Evolutionary conservation across 2,329 filamentous ascomycete genomes (phyloP), one percentile per base, ranked within the genome.

Genomic region (Fusarium oligoseptatum): DNA sequence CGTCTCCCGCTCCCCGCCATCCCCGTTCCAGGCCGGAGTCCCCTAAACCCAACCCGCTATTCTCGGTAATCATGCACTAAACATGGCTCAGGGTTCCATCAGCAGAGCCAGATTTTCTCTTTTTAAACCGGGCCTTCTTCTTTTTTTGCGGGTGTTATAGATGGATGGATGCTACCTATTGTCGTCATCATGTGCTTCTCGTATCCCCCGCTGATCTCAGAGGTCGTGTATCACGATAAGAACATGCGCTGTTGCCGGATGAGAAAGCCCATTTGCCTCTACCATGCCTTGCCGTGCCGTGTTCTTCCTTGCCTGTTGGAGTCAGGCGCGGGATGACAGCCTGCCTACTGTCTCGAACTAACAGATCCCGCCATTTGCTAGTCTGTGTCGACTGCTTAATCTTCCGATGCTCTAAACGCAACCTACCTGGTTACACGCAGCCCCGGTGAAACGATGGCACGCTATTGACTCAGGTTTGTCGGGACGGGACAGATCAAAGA

Each of bases 21-120:
- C 34, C 66, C 61, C 60, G 41, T 60, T 62, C 41, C 27, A 66
- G 71, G 37, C 50, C 72, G 68, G 68, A 64, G 62, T 41, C 69
- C 50, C 69, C 72, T 74, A 50, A 62, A 45, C 60, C 48, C 43
- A 55, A 14, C 43, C 72, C 72, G 63, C 66, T 75, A 67, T 74
- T 73, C 69, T 74, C 72, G 72, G 72, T 70, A 74, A 75, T 74
- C 72, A 74, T 74, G 69, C 66, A 73, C 69, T 66, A 75, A 64
- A 72, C 41, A 65, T 73, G 66, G 68, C 37, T 39, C 58, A 69
- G 56, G 68, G 67, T 43, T 64, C 62, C 62, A 71, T 73, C 45
- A 64, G 27, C 58, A 62, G 66, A 71, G 41, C 60, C 36, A 68
- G 57, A 48, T 67, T 37, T 60, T 39, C 37, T 43, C 15, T 39